Base-by-base conservation (phyloP, 2,329 filamentous ascomycete genomes). In the Alternaria sp. region DNA sequence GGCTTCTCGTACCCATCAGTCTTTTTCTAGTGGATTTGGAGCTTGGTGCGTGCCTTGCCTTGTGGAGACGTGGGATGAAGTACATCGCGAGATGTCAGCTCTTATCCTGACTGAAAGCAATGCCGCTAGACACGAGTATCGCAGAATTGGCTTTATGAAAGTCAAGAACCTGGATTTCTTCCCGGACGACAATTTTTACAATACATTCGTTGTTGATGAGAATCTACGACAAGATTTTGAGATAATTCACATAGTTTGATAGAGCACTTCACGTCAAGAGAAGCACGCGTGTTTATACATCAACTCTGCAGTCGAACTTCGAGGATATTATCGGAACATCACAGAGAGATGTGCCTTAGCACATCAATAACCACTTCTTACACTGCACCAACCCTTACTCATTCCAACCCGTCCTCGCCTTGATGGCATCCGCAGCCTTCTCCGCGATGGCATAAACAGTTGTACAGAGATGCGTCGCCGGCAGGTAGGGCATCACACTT, bases 371-470 rank as follows among this genome's bases (percentile, higher is more conserved):
- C 32, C 12, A 7, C 32, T 5, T 36, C 32, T 0, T 16, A 16
- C 14, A 14, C 32, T 7, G 32, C 32, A 16, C 14, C 12, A 36
- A 16, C 32, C 12, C 14, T 14, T 36, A 36, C 32, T 36, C 32
- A 36, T 3, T 0, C 32, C 32, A 36, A 11, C 0, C 32, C 32
- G 32, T 36, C 32, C 32, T 36, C 32, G 32, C 32, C 32, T 36
- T 36, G 32, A 36, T 36, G 0, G 14, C 32, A 0, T 36, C 32
- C 0, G 32, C 32, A 0, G 32, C 32, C 32, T 36, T 36, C 32
- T 73, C 68, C 3, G 68, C 64, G 51, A 72, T 52, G 14, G 70
- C 70, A 63, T 73, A 73, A 14, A 73, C 66, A 16, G 66, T 70
- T 3, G 62, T 62, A 45, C 62, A 65, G n/a, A 65, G 48, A 62